phyloP scores from a whole-genome alignment of 495 filamentous ascomycete genomes.

The Bryoglossum gracile region DNA sequence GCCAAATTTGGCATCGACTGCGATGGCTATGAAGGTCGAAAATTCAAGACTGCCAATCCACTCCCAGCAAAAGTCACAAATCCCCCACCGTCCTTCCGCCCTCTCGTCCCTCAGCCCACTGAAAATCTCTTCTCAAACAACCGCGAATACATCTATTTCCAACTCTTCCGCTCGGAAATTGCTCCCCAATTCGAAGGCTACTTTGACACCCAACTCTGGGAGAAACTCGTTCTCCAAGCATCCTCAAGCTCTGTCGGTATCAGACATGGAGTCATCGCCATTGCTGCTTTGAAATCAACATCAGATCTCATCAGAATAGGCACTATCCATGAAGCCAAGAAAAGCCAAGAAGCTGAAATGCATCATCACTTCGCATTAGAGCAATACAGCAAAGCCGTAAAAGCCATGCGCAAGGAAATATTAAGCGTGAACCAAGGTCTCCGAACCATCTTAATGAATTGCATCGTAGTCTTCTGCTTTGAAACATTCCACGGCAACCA shows the following conservation, averaged over 20 bases:
- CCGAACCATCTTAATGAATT: not conserved
- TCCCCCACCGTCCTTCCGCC: too few species aligned
- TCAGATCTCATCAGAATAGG: not conserved
- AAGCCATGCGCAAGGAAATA: not conserved
- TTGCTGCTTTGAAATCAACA: not conserved
- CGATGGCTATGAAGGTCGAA: slow-evolving; percentile 48
- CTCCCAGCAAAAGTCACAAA: too few species aligned
- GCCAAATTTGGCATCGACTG: slow-evolving; percentile 42
- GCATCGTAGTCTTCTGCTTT: not conserved
- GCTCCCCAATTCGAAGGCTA: not conserved
- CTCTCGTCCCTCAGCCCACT: too few species aligned
- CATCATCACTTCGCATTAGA: not conserved
- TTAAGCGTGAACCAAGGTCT: not conserved
- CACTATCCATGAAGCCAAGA: not conserved
- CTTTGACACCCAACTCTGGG: not conserved
- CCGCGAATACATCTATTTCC: not conserved
- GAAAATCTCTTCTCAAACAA: not conserved
- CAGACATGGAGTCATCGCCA: not conserved
- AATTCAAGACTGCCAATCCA: too few species aligned
- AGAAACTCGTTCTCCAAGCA: not conserved
- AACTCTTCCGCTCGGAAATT: not conserved
- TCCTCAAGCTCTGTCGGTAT: not conserved
- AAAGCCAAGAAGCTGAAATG: not conserved
- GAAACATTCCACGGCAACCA: not conserved
- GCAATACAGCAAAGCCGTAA: not conserved